Base-by-base conservation (phyloP, 768 basidiomycete genomes). In the Suillus cothurnatus region DNA sequence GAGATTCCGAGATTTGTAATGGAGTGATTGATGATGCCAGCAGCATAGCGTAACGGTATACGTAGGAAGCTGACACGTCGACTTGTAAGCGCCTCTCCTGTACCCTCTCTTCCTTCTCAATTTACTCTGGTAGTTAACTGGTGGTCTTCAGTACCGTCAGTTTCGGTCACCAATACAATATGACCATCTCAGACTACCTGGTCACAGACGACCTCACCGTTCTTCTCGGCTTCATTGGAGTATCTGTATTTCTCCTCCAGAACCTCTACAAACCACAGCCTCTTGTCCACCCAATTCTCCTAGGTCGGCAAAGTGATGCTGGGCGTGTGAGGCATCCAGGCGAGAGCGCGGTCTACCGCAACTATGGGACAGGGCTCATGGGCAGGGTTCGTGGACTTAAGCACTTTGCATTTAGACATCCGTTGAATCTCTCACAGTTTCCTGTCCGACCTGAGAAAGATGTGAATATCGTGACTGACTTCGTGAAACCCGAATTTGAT, bases 271-370 rank as follows among this genome's bases (percentile, higher is more conserved):
- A 85, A 69, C 91, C 91, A 4, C 91, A 91, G 69, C 89, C 91
- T 2, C 85, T 96, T 50, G 94, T 96, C 0, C 95, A 97, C 72
- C 95, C 95, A n/a, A 91, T 98, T 69, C 83, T 97, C 11, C 85
- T 98, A 1, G 95, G 95, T 8, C 82, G 94, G 59, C 95, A 98
- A 82, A 94, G 93, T 70, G 96, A 97, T 75, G 90, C 91, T 32
- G 89, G 88, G 15, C 84, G 89, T 59, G 93, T 95, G 4, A 82
- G 95, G 61, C 89, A 93, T 71, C 84, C 90, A 15, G 82, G 85
- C 9, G 92, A 96, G 79, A 95, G 93, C 70, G 93, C 94, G 0
- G 81, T 95, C 19, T 97, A 96, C 76, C 86, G 96, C 71, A 94
- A 93, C 79, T 97, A 95, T 81, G 86, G 91, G 17, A 94, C 91